Evolutionary conservation across 139 green algal species (phyloP).

Genomic region (Trebouxia sp.): DNA sequence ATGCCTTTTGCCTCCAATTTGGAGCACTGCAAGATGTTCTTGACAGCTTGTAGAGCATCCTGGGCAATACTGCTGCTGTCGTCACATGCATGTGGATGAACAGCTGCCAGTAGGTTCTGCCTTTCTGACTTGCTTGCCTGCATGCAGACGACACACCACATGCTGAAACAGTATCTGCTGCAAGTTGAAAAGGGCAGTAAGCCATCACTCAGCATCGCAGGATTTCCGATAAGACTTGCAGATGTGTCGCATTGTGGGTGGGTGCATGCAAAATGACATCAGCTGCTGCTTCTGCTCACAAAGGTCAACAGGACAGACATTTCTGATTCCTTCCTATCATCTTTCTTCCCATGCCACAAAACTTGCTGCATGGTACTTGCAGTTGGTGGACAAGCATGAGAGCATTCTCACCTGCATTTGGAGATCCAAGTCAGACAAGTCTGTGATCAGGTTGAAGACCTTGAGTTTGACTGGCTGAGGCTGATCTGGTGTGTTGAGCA

Average conservation of each 20-base stretch:
- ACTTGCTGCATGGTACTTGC: too few species aligned
- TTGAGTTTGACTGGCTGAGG: not conserved
- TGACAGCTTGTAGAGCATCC: not conserved
- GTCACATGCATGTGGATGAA: conserved; percentile 15
- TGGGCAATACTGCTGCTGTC: not conserved
- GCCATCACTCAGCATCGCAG: too few species aligned
- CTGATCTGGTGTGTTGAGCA: not conserved
- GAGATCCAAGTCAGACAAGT: not conserved
- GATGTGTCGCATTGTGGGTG: too few species aligned
- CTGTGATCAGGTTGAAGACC: not conserved
- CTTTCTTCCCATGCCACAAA: too few species aligned
- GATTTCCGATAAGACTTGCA: too few species aligned
- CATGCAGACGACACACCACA: too few species aligned
- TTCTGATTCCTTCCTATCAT: too few species aligned
- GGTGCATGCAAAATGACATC: too few species aligned
- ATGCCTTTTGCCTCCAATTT: not conserved
- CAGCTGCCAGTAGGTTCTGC: not conserved
- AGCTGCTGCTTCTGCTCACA: too few species aligned
- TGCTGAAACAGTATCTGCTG: too few species aligned
- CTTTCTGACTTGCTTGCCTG: not conserved
- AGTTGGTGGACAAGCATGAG: not conserved
- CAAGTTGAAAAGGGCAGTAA: too few species aligned
- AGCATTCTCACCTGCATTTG: not conserved
- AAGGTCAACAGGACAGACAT: too few species aligned
- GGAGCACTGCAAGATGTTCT: not conserved